Evolutionary conservation across 768 basidiomycete species (phyloP).

Genomic region (Fistulinella prunicolor): DNA sequence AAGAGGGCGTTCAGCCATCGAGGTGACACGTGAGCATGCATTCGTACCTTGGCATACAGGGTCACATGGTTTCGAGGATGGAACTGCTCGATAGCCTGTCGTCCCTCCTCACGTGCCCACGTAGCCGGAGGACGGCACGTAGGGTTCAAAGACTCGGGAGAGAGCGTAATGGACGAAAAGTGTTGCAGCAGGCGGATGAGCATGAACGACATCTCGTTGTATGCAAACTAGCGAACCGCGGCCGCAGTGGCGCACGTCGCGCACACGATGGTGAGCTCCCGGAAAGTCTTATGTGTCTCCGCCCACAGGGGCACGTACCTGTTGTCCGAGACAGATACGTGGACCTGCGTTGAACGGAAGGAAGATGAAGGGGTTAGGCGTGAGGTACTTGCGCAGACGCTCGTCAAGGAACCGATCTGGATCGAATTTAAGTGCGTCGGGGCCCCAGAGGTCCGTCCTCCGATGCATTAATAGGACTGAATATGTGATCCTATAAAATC

Average conservation of each 20-base stretch:
- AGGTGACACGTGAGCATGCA: background rate
- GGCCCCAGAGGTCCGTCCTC: slow-evolving; percentile 37
- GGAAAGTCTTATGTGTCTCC: too few species aligned
- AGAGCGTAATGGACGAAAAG: slow-evolving; percentile 24
- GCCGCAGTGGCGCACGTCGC: too few species aligned
- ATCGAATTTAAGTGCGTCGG: slow-evolving; percentile 37
- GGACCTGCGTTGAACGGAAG: slow-evolving; percentile 43
- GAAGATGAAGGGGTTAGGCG: slow-evolving; percentile 41
- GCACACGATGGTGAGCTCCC: too few species aligned
- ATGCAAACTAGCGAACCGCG: slow-evolving; percentile 39
- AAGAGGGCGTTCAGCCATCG: background rate
- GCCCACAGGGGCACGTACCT: too few species aligned
- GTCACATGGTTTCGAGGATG: slow-evolving; percentile 31
- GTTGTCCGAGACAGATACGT: slow-evolving; percentile 37
- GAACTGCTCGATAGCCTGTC: slow-evolving; percentile 25
- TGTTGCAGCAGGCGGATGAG: slow-evolving; percentile 29
- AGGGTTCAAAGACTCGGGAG: slow-evolving; percentile 29
- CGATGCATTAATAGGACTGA: slow-evolving; percentile 36
- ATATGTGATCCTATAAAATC: slow-evolving; percentile 21
- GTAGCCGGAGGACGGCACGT: slow-evolving; percentile 22
- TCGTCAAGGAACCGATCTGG: slow-evolving; percentile 42
- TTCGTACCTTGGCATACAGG: slow-evolving; percentile 37
- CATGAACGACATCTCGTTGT: slow-evolving; percentile 35
- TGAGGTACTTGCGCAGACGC: slow-evolving; percentile 33
- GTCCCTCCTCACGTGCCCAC: slow-evolving; percentile 28